phyloP scores from a whole-genome alignment of 352 stramenopile species.

The Pythium rishiriense region DNA sequence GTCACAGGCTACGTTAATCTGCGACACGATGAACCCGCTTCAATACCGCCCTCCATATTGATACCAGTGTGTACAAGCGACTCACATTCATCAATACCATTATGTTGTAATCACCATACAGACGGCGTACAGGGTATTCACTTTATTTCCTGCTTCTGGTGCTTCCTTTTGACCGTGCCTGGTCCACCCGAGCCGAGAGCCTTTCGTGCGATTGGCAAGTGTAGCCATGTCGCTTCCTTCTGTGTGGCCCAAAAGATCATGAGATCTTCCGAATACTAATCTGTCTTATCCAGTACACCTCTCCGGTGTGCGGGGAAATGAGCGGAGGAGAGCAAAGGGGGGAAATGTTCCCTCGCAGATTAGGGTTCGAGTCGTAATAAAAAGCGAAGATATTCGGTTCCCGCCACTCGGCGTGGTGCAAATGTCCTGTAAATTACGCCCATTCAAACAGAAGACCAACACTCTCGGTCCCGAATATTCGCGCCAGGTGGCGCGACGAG shows the following conservation, averaged over 20 bases:
- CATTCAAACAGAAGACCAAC: slow-evolving; percentile 21
- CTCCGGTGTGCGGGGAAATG: slow-evolving; percentile 6
- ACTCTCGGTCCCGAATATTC: slow-evolving; percentile 28
- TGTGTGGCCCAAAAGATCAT: neutral
- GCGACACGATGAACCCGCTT: too few relatives aligned
- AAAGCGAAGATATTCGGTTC: slow-evolving; percentile 17
- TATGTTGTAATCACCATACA: too few relatives aligned
- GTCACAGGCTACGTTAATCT: too few relatives aligned
- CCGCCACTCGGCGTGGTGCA: too few relatives aligned
- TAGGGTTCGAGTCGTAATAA: neutral
- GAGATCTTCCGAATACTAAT: slow-evolving; percentile 6
- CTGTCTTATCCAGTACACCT: neutral
- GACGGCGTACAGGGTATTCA: neutral
- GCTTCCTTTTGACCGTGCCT: neutral
- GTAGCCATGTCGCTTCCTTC: slow-evolving; percentile 10
- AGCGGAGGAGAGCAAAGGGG: slow-evolving; percentile 18
- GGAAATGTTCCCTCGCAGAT: neutral
- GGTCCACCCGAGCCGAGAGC: neutral
- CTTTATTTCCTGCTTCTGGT: neutral
- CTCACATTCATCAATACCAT: too few relatives aligned
- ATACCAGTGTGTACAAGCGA: too few relatives aligned
- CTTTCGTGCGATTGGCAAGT: neutral
- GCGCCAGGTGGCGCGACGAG: slow-evolving; percentile 17
- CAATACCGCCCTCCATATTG: too few relatives aligned
- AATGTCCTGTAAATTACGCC: slow-evolving; percentile 16